Evolutionary conservation across 257 asterid genomes (phyloP).

Genomic region (Solanum acaule): DNA sequence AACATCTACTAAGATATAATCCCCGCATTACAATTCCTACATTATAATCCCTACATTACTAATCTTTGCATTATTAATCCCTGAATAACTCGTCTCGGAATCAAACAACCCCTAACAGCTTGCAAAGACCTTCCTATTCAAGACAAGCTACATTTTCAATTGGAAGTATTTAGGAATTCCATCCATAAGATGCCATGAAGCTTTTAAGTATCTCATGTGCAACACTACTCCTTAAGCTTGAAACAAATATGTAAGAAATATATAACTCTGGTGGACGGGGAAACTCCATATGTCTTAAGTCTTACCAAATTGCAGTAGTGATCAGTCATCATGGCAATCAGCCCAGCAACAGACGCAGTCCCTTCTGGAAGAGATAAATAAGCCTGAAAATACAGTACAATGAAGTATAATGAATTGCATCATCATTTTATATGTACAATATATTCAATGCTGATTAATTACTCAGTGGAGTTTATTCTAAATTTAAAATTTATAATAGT

Average conservation of each 20-base stretch:
- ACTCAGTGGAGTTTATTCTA: neutral
- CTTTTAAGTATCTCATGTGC: neutral
- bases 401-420: neutral
- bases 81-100: neutral
- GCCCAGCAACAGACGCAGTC: constrained; percentile 84
- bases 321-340: constrained; percentile 97
- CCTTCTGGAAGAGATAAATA: constrained; percentile 97
- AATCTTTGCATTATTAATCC: neutral
- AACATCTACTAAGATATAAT: neutral
- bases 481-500: neutral
- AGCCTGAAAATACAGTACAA: constrained; percentile 49
- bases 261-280: neutral
- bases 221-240: neutral
- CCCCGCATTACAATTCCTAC: neutral
- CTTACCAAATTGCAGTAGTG: constrained; percentile 88
- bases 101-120: neutral
- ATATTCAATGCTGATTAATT: neutral
- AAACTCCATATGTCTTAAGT: constrained; percentile 7
- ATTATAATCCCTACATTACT: neutral
- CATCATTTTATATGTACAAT: neutral
- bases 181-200: neutral
- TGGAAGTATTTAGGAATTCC: neutral
- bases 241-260: neutral
- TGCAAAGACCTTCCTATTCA: neutral
- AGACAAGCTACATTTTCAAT: neutral